Base-by-base conservation (phyloP, 2,329 filamentous ascomycete genomes). In the Aspergillus amoenus region DNA sequence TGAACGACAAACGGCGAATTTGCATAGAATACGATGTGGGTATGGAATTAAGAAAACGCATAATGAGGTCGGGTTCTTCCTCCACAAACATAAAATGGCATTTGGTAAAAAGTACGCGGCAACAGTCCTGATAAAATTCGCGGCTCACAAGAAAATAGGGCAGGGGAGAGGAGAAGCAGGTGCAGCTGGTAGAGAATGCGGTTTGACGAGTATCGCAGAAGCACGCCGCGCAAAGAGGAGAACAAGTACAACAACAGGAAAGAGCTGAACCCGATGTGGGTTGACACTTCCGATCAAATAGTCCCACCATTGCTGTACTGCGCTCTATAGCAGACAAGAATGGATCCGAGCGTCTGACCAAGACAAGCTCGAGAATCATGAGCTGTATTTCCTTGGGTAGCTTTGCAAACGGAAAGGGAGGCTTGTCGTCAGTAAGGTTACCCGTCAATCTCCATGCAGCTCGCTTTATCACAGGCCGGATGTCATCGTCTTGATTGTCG, bases 361-460 rank as follows among this genome's bases (percentile, higher is more conserved):
- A 47, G 8, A 64, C 39, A 21, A 59, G 22, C 17, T 66, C 60
- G 13, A 68, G 58, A 17, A 68, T 52, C 52, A 68, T 60, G n/a
- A 63, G 54, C 43, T 70, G 68, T 3, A 70, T 45, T 52, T 70
- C 68, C 39, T 64, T 64, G 8, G 68, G 68, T 8, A 70, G 62
- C 22, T 56, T 44, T 22, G 56, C 52, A 43, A 65, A 70, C 3
- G 55, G 60, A 48, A 70, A 70, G 1, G 58, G 17, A 12, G 50
- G 46, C n/a, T 37, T 55, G 7, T 52, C 22, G 13, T 17, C 41
- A 22, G 22, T 34, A 12, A 62, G 45, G 12, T 58, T 61, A 13
- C 52, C 50, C 8, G 62, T 66, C 51, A 66, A 32, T 21, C 61
- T 54, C 57, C 55, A 60, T 4, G 61, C 60, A 21, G 60, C 56